These are phyloP conservation scores for Aureobasidium mangrovei DNA, from an alignment of 2,329 filamentous ascomycete species.

Conservation along the genomic window DNA sequence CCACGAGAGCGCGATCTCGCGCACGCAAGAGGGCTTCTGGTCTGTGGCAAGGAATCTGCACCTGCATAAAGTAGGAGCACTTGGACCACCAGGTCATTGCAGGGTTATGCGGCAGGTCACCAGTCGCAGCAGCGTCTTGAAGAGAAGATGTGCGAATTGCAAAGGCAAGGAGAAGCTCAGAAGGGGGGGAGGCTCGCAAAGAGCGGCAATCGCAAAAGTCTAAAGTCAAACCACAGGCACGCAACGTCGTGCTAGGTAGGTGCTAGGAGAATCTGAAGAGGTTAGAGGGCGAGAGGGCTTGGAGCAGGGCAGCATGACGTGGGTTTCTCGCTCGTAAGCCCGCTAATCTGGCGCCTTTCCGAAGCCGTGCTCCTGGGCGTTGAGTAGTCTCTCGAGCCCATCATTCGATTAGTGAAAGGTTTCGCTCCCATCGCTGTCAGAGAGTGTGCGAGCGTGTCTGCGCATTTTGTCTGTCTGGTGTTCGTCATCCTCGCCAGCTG, in stretches of 20 bases:
- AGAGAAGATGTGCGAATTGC: too few relatives aligned
- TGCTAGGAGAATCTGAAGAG: not conserved
- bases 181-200: not conserved
- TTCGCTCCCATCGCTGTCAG: not conserved
- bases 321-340: not conserved
- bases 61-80: not conserved
- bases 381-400: slow-evolving; percentile 7
- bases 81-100: not conserved
- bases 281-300: not conserved
- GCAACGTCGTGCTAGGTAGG: not conserved
- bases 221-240: slow-evolving; percentile 3
- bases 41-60: not conserved
- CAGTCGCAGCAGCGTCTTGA: too few relatives aligned
- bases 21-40: not conserved
- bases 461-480: not conserved
- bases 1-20: too few relatives aligned
- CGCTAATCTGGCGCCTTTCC: not conserved
- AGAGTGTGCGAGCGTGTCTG: not conserved
- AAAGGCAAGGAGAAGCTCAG: too few relatives aligned
- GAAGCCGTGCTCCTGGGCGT: slow-evolving; percentile 8
- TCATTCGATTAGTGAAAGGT: slow-evolving; percentile 12
- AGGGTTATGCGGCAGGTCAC: not conserved
- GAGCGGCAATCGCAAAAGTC: not conserved
- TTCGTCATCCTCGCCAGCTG: slow-evolving; percentile 2
- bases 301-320: slow-evolving; percentile 9